These are phyloP conservation scores for Angomonas ambiguus DNA, from an alignment of 208 protist species.

Conservation along the genomic window DNA sequence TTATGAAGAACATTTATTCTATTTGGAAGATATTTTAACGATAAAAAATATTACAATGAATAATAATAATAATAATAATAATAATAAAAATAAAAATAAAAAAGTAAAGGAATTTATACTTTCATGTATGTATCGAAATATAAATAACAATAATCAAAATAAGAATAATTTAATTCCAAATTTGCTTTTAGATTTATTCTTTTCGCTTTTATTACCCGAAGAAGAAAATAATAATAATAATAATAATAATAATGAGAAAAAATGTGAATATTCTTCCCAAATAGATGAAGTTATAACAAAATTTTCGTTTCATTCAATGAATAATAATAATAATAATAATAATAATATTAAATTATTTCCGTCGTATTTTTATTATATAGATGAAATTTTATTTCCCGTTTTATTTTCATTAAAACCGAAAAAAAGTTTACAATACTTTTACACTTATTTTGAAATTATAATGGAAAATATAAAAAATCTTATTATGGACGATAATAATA, in stretches of 20 bases:
- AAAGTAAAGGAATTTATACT: background rate
- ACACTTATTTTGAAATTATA: background rate
- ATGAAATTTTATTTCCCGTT: background rate
- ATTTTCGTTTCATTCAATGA: too few species aligned
- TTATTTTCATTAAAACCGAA: background rate
- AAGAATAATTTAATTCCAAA: background rate
- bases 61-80: background rate
- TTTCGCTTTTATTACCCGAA: too few species aligned
- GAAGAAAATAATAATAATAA: too few species aligned
- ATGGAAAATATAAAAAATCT: background rate
- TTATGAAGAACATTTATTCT: constrained; percentile 63
- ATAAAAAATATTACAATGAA: too few species aligned
- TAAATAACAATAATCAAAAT: constrained; percentile 1
- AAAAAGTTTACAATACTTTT: background rate
- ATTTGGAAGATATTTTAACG: constrained; percentile 50
- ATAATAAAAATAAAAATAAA: constrained; percentile 1
- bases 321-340: background rate
- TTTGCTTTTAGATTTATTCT: background rate
- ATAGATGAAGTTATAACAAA: too few species aligned
- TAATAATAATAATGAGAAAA: too few species aligned
- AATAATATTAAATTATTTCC: constrained; percentile 3
- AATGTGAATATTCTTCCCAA: too few species aligned
- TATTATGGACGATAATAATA: background rate
- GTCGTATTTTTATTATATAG: background rate
- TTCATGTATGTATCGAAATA: background rate